These are phyloP conservation scores for Aspergillus fijiensis DNA, from an alignment of 2,329 filamentous ascomycete species.

Conservation along the genomic window DNA sequence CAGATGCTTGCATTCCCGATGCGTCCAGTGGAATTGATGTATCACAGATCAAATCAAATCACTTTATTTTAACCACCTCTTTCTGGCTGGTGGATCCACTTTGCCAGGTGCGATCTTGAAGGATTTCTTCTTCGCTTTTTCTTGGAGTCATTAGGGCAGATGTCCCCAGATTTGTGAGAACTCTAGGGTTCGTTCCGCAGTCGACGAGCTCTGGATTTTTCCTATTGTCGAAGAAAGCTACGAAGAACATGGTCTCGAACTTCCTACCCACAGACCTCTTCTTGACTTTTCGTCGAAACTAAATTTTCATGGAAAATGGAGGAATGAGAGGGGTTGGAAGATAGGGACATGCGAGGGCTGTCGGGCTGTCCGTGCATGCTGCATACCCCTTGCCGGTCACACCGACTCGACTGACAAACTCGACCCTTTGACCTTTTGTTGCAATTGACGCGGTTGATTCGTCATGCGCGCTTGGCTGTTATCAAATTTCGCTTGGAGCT, in stretches of 20 bases:
- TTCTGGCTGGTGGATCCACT: background rate
- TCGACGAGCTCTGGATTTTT: background rate
- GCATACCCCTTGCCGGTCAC: conserved; percentile 9
- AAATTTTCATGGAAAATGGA: background rate
- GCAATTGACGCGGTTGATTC: background rate
- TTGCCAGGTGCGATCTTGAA: background rate
- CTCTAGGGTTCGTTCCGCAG: background rate
- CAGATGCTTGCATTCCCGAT: conserved; percentile 1
- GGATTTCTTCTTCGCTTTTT: background rate
- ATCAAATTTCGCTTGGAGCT: background rate
- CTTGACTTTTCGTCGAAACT: background rate
- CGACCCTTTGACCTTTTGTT: conserved; percentile 1
- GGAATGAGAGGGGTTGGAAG: background rate
- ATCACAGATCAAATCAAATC: background rate
- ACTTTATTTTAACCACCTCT: background rate
- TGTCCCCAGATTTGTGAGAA: background rate
- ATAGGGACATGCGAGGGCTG: background rate
- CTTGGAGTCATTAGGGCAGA: no score
- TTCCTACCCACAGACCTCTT: background rate
- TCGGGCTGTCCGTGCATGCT: conserved; percentile 7
- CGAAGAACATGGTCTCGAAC: background rate
- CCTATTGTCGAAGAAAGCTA: no score
- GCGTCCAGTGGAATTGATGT: background rate
- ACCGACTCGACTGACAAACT: conserved; percentile 2
- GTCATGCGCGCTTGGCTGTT: background rate